These are phyloP conservation scores for Microsporum canis DNA, from an alignment of 2,329 filamentous ascomycete species.

Conservation along the genomic window DNA sequence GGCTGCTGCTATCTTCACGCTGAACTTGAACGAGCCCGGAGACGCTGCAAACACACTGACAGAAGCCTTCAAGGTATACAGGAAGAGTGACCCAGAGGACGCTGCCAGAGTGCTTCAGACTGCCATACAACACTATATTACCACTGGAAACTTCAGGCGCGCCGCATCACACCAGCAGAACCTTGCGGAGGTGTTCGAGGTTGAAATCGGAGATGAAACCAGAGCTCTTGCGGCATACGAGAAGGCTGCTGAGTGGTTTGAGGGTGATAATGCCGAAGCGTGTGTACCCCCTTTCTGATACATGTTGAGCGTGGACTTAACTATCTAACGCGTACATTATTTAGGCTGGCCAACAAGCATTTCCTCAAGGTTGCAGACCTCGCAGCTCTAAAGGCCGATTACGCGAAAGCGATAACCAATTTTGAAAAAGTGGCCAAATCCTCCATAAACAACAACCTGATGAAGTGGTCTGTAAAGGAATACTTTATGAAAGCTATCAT, in stretches of 20 bases:
- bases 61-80: constrained; percentile 92
- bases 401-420: constrained; percentile 67
- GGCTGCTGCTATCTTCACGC: constrained; percentile 67
- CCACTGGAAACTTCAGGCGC: constrained; percentile 79
- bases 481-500: constrained; percentile 91
- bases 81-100: constrained; percentile 70
- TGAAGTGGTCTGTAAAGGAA: constrained; percentile 90
- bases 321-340: background rate
- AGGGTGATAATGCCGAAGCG: constrained; percentile 73
- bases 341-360: constrained; percentile 78
- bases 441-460: constrained; percentile 77
- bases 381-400: constrained; percentile 68
- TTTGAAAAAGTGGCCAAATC: constrained; percentile 74
- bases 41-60: constrained; percentile 80
- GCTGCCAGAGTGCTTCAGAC: constrained; percentile 68
- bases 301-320: background rate
- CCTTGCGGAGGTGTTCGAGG: constrained; percentile 74
- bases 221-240: constrained; percentile 74
- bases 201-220: constrained; percentile 65
- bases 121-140: constrained; percentile 75
- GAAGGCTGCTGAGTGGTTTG: constrained; percentile 77
- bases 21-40: constrained; percentile 78
- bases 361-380: constrained; percentile 88
- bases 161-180: constrained; percentile 87
- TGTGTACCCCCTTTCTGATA: constrained; percentile 36